Evolutionary conservation across 441 rosid species (phyloP).

Genomic region (Erodium moschatum): DNA sequence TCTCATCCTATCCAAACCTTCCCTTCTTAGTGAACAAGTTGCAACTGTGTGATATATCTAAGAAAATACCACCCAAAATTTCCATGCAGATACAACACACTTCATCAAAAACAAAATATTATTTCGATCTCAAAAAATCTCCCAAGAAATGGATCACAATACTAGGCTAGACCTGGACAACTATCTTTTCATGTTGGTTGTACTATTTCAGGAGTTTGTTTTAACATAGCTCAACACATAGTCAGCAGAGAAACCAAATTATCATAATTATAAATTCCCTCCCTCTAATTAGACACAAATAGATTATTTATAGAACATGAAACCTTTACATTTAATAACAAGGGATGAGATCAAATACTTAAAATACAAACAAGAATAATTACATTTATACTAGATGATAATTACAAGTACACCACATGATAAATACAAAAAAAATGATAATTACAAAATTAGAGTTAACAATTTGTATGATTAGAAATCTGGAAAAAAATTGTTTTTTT

Average conservation of each 20-base stretch:
- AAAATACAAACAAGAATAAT: too few relatives aligned
- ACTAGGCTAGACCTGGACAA: not conserved
- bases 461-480: too few relatives aligned
- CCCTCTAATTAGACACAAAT: not conserved
- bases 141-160: not conserved
- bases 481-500: too few relatives aligned
- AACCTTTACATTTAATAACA: not conserved
- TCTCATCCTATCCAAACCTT: not conserved
- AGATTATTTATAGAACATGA: not conserved
- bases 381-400: too few relatives aligned
- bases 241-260: constrained; percentile 2
- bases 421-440: too few relatives aligned
- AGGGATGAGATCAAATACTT: not conserved
- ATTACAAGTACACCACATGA: too few relatives aligned
- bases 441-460: too few relatives aligned
- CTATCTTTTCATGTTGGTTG: not conserved
- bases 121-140: not conserved
- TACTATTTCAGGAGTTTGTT: not conserved
- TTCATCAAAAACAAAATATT: not conserved
- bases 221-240: not conserved
- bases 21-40: too few relatives aligned
- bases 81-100: not conserved
- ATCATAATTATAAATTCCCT: too few relatives aligned
- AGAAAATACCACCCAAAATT: not conserved
- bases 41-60: not conserved